Base-by-base conservation (phyloP, 495 filamentous ascomycete genomes). In the Elasticomyces elasticus region DNA sequence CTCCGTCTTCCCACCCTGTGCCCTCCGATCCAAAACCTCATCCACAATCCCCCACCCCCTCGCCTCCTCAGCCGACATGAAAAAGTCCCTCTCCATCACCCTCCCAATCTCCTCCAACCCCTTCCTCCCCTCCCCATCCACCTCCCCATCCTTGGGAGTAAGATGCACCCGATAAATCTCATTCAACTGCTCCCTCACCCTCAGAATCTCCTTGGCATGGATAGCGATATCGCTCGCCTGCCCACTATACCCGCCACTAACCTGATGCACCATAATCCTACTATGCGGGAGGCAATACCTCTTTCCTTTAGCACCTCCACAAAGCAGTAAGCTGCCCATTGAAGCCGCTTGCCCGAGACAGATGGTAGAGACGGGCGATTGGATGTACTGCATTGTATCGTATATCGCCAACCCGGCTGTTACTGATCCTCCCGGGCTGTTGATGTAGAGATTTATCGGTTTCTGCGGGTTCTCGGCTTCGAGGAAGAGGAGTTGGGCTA, bases 381-480 rank as follows among this genome's bases (percentile, higher is more conserved):
- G 80, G 70, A 98, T 97, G 72, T 97, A 98, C 55, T 83, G 83
- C 91, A 98, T 98, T 46, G 94, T 97, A 69, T 98, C 92, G 75
- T 98, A 98, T 65, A 98, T 96, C 43, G 92, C 90, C 26, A 98
- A 78, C 5, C 92, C 86, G 0, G 87, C 89, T 49, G 91, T 96
- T 35, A 98, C 92, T n/a, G 84, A 88, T 28, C 92, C 92, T 26
- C 92, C 92, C 2, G 94, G 94, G 0, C 87, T 91, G 70, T 98
- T 94, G 70, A 98, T 97, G 71, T 98, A 98, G 60, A 98, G 85
- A 53, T 86, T 89, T 52, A 98, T 96, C 26, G 89, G 82, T 67
- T 95, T 95, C 55, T 89, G 74, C 5, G 91, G 92, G 70, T 87
- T 87, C 63, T 96, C 92, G 58, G 92, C 92, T 79, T 98, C 92